Evolutionary conservation across 1,139 yeast species (phyloP).

Genomic region (Kodamaea plutei): DNA sequence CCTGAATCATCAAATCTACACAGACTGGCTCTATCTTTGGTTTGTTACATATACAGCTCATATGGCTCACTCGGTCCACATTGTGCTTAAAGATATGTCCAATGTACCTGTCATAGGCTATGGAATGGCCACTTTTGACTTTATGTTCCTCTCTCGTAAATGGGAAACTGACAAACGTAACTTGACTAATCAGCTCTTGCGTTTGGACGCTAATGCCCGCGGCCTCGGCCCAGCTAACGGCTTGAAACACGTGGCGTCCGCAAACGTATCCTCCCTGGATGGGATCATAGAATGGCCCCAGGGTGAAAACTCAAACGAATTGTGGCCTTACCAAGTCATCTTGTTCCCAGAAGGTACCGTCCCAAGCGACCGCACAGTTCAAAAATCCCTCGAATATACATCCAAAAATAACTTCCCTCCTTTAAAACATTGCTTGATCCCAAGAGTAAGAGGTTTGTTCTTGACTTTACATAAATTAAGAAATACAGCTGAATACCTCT

Average conservation of each 20-base stretch:
- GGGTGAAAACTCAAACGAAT: slow-evolving; percentile 25
- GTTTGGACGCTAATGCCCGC: slow-evolving; percentile 52
- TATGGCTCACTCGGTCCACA: slow-evolving; percentile 59
- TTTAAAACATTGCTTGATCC: slow-evolving; percentile 67
- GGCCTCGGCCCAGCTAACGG: slow-evolving; percentile 53
- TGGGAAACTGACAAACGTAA: slow-evolving; percentile 73
- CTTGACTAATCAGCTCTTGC: slow-evolving; percentile 52
- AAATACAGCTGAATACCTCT: slow-evolving; percentile 60
- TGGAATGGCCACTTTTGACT: slow-evolving; percentile 80
- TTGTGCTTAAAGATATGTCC: slow-evolving; percentile 74
- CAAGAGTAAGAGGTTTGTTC: slow-evolving; percentile 77
- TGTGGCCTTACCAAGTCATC: slow-evolving; percentile 53
- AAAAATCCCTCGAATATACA: slow-evolving; percentile 55
- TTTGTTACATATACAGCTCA: slow-evolving; percentile 71
- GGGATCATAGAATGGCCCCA: slow-evolving; percentile 34
- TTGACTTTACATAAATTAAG: slow-evolving; percentile 58
- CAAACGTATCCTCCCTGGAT: slow-evolving; percentile 15
- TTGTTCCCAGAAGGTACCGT: slow-evolving; percentile 97
- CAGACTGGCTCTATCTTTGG: slow-evolving; percentile 96
- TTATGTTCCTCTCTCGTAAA: slow-evolving; percentile 76
- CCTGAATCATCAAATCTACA: slow-evolving; percentile 88
- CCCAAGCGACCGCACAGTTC: slow-evolving; percentile 60
- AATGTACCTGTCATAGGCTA: slow-evolving; percentile 76
- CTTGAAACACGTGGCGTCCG: slow-evolving; percentile 29
- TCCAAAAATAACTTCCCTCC: slow-evolving; percentile 36